A percentile compares a stretch with the other conserved stretches of the same genome.
These are phyloP conservation scores for Candida xiaguanensis DNA, from an alignment of 805 yeast genomes.

Conservation along the genomic window DNA sequence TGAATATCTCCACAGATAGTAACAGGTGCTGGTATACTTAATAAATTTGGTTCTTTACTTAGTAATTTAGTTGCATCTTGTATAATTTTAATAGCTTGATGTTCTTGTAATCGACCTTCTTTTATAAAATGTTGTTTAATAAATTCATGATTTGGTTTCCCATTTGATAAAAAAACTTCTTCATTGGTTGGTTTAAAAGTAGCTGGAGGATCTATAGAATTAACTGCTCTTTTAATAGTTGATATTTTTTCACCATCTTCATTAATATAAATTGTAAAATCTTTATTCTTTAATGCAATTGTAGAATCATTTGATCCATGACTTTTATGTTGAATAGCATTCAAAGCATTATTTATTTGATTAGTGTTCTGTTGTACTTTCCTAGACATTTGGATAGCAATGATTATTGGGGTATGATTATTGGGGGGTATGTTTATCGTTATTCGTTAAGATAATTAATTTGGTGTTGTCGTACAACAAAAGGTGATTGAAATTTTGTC, in stretches of 20 bases:
- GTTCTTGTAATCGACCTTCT: constrained; percentile 76
- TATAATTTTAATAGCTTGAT: constrained; percentile 68
- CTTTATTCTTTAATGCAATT: constrained; percentile 15
- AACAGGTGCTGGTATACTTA: constrained; percentile 85
- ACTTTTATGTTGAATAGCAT: constrained; percentile 50
- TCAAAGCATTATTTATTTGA: constrained; percentile 61
- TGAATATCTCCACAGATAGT: constrained; percentile 98
- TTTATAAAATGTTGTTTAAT: constrained; percentile 67
- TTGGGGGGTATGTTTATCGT: too few relatives aligned
- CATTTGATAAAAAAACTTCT: constrained; percentile 59
- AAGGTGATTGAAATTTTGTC: background rate
- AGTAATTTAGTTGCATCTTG: constrained; percentile 61
- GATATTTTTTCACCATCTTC: constrained; percentile 56
- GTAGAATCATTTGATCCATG: too few relatives aligned
- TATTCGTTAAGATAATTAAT: background rate
- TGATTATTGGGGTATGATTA: too few relatives aligned
- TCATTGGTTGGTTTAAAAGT: constrained; percentile 59
- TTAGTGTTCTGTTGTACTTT: constrained; percentile 11
- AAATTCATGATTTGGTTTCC: constrained; percentile 70
- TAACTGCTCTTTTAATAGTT: constrained; percentile 57
- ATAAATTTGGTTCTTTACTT: constrained; percentile 69
- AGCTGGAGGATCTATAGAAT: constrained; percentile 64
- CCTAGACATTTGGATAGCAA: constrained; percentile 9
- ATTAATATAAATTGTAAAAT: constrained; percentile 44
- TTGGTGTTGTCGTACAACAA: too few relatives aligned